These are phyloP conservation scores for Coemansia sp. DNA, from an alignment of 192 early-diverging fungal genomes.

Conservation along the genomic window DNA sequence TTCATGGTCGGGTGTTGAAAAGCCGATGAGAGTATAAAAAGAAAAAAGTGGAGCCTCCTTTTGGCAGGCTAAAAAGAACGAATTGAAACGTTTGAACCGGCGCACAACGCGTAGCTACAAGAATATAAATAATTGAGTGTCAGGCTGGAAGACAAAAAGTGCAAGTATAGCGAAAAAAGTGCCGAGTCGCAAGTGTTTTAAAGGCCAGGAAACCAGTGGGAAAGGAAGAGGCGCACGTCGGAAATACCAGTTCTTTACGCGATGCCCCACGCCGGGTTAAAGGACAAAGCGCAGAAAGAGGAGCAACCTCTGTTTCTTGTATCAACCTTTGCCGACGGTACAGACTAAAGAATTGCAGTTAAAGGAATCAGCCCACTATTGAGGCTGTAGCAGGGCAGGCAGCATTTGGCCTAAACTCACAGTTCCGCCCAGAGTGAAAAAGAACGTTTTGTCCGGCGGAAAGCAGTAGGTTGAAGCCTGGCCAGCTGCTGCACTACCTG, in stretches of 20 bases:
- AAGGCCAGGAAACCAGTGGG: conserved; percentile 10
- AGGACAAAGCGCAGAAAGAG: not conserved
- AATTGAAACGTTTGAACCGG: conserved; percentile 1
- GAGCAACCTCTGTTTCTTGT: not conserved
- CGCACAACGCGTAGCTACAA: conserved; percentile 25
- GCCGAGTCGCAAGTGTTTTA: not conserved
- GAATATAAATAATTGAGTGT: not conserved
- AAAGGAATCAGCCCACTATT: too few relatives aligned
- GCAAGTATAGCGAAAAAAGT: not conserved
- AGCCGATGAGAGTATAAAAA: not conserved
- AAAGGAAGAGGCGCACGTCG: conserved; percentile 2
- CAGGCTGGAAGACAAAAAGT: not conserved
- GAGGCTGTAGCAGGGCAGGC: too few relatives aligned
- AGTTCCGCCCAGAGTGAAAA: too few relatives aligned
- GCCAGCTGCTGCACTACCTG: not conserved
- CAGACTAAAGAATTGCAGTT: too few relatives aligned
- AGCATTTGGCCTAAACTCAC: too few relatives aligned
- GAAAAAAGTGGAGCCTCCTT: conserved; percentile 6
- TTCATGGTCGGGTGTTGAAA: conserved; percentile 36
- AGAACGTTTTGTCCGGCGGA: not conserved
- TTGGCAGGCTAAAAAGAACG: conserved; percentile 1
- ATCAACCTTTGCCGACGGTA: not conserved
- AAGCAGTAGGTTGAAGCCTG: not conserved
- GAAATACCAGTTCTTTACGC: not conserved
- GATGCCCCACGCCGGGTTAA: not conserved